Evolutionary conservation across 495 filamentous ascomycete species (phyloP), one percentile per base, ranked within the genome.

Genomic region (Durotheca rogersii): DNA sequence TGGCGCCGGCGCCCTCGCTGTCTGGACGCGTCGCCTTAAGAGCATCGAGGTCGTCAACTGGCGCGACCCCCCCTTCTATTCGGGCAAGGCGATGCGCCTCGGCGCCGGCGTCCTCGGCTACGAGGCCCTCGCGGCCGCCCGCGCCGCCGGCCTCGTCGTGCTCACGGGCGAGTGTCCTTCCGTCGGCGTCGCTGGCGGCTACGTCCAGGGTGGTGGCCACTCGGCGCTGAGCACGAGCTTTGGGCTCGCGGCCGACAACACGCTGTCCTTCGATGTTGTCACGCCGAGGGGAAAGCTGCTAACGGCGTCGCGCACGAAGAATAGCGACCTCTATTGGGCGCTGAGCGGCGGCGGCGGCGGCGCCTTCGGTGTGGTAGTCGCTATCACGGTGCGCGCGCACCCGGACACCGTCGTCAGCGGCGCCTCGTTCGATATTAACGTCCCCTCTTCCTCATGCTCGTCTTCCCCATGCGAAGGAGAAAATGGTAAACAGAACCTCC

Each of bases 251-350:
- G 69, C 76, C 9, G 73, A 77, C 40, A 68, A 78, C 1, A 67
- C 73, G 7, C 58, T 74, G 10, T 66, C 72, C n/a, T 72, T 66
- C 15, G 70, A 71, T 37, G 72, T 83, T 23, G 77, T 83, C 6
- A 68, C 73, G 0, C 64, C 77, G 7, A 67, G 74, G 16, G 79
- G 81, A 2, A 41, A 66, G 15, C 62, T 76, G 16, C 62, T 81
- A 1, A 78, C 69, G 0, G 79, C 76, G 0, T 72, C 69, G 6
- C 58, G 69, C 4, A 51, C 63, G 5, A 56, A 66, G 25, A 66
- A 85, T 29, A 41, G 65, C 0, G 82, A 85, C 20, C 70, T 85
- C 1, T 86, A 78, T 70, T 85, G 76, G 81, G 83, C 83, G 6
- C 64, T 84, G 0, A 68, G 69, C 25, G 82, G 81, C 9, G 81